Evolutionary conservation across 805 yeast genomes (phyloP).

Genomic region (Metschnikowia koreensis): DNA sequence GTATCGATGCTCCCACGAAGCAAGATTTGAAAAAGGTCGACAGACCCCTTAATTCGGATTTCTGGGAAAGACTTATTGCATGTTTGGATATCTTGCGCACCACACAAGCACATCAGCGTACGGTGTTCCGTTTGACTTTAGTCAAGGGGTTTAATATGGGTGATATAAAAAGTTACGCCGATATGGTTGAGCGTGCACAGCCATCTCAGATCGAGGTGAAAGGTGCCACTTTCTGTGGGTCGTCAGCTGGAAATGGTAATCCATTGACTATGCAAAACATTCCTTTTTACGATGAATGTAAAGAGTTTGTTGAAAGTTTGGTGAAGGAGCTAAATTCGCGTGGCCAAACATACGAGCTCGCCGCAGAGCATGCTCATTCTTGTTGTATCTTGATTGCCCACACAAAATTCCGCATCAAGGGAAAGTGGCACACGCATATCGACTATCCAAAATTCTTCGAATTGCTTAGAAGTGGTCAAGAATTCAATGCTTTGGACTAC

Average conservation of each 20-base stretch:
- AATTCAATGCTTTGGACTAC: conserved; percentile 79
- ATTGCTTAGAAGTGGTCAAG: conserved; percentile 60
- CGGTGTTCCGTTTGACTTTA: conserved; percentile 85
- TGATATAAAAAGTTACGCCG: conserved; percentile 79
- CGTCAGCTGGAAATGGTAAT: conserved; percentile 78
- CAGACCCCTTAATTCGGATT: conserved; percentile 84
- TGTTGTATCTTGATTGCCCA: conserved; percentile 88
- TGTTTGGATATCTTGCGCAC: conserved; percentile 80
- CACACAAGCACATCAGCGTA: conserved; percentile 75
- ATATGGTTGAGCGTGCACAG: conserved; percentile 72
- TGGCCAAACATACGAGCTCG: conserved; percentile 74
- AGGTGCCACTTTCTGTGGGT: conserved; percentile 95
- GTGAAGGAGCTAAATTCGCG: conserved; percentile 60
- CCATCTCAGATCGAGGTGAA: conserved; percentile 91
- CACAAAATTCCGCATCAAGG: conserved; percentile 63
- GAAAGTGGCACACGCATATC: conserved; percentile 85
- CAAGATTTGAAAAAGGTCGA: conserved; percentile 78
- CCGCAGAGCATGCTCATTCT: conserved; percentile 94
- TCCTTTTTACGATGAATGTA: conserved; percentile 91
- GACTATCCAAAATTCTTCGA: conserved; percentile 76
- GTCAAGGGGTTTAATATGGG: conserved; percentile 91
- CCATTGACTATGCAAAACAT: conserved; percentile 94
- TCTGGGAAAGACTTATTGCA: conserved; percentile 82
- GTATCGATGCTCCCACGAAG: conserved; percentile 92
- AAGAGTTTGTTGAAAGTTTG: conserved; percentile 64